Base-by-base conservation (phyloP, 306 rosid species). In the Vachellia pachyceras region DNA sequence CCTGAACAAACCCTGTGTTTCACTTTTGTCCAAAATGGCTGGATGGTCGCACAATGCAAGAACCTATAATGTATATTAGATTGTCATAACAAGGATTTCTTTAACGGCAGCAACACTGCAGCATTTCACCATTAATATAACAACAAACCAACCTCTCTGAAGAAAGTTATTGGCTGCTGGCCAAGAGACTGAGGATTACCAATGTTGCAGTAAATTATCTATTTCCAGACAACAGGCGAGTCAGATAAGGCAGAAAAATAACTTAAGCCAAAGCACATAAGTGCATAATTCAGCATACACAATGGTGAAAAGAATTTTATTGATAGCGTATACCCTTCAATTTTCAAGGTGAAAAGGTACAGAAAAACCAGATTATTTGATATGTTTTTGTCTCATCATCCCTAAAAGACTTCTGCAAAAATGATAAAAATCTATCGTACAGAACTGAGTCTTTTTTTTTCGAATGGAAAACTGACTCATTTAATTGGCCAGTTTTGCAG, bases 1-100 rank as follows among this genome's bases (percentile, higher is more conserved):
- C 99, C 99, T 93, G 97, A 93, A 95, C 84, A 95, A 74, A 85
- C 96, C 94, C 89, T 92, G 99, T 47, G 98, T 90, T 86, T 93
- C 97, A 50, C 87, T 86, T 78, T 58, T 93, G 91, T 93, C 98
- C 94, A 95, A 88, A 76, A 93, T 91, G 52, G 90, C 23, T 20
- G 99, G 98, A 87, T 93, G 86, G 80, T 95, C 98, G 65, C 93
- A 89, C 72, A 95, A 87, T 46, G 97, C 93, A 85, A 95, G 94
- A 84, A 95, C 97, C 99, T 95, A 55, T 60, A 80, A 52, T 37
- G 84, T 15, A 82, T 37, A 88, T 37, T 63, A 72, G 69, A 81
- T 36, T 6, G 49, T 11, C 71, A 79, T 39, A 35, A 60, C 33
- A 46, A 79, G 77, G 36, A 77, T 63, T 55, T 22, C 40, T 44